Evolutionary conservation across 495 filamentous ascomycete species (phyloP).

Genomic region (Symbiotaphrina buchneri): DNA sequence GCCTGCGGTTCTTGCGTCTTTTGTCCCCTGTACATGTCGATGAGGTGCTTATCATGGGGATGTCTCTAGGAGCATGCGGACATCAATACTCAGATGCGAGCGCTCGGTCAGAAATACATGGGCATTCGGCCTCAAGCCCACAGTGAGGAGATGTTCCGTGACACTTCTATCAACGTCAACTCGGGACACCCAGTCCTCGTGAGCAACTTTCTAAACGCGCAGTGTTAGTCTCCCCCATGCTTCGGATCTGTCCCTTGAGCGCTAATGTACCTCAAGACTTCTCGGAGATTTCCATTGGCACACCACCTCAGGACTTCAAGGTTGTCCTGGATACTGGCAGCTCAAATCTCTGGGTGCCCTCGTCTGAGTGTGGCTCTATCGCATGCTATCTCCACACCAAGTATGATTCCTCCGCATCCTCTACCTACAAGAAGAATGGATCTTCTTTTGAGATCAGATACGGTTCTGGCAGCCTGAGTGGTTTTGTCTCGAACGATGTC

Average conservation of each 20-base stretch:
- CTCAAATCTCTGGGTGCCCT: constrained; percentile 98
- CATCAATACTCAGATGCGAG: constrained; percentile 57
- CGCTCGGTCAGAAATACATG: constrained; percentile 87
- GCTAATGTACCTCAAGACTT: constrained; percentile 44
- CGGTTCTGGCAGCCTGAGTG: constrained; percentile 84
- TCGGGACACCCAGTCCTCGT: constrained; percentile 67
- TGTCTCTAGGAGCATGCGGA: constrained; percentile 39
- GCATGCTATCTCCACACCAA: constrained; percentile 95
- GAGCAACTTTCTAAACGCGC: constrained; percentile 95
- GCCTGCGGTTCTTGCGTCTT: background rate
- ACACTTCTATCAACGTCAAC: constrained; percentile 39
- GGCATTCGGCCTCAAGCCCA: constrained; percentile 51
- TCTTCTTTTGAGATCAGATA: constrained; percentile 84
- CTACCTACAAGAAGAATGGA: constrained; percentile 86
- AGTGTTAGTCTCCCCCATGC: constrained; percentile 42
- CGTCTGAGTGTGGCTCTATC: constrained; percentile 74
- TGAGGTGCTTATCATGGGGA: constrained; percentile 4
- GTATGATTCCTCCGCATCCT: constrained; percentile 81
- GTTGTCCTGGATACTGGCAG: constrained; percentile 96
- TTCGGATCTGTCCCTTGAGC: background rate
- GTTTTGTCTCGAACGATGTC: constrained; percentile 75
- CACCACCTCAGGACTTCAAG: constrained; percentile 88
- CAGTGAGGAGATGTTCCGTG: constrained; percentile 54
- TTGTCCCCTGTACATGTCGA: background rate
- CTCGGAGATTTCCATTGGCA: constrained; percentile 85